Base-by-base conservation (phyloP, 31 red algal species). In the Odonthalia washingtoniensis region DNA sequence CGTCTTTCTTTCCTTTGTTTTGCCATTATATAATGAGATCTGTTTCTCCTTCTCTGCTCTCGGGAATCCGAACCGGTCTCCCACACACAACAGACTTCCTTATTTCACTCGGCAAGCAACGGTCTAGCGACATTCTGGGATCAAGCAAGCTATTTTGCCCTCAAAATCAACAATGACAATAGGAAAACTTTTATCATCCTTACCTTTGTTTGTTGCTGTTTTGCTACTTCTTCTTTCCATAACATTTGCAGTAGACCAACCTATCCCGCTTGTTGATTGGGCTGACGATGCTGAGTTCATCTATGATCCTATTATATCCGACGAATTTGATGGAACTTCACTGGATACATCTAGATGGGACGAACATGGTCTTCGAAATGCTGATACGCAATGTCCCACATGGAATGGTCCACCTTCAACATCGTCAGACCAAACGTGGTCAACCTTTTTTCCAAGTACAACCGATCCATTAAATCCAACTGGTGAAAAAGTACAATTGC, bases 401-500 rank as follows among this genome's bases (percentile, higher is more conserved):
- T 85, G 82, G 82, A 85, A 85, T 44, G 82, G 82, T 4, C 82
- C 82, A 1, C 69, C 82, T 12, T 72, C 65, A 39, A 70, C 3
- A 24, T 83, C 80, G 0, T 40, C 62, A 64, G 46, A 37, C 1
- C 21, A 49, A 63, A 6, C 28, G 9, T 85, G 42, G 43, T 57
- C 68, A 2, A 85, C 82, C 3, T 85, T 85, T 46, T 85, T 85
- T 46, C 45, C 82, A 32, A 74, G 67, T 6, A 63, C 70, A 28
- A 72, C 65, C 1, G 82, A 85, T 40, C 82, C 82, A 16, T 9
- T 21, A 6, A 28, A 38, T 17, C 0, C 17, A n/a, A 40, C 68
- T 2, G 67, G 67, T 30, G 63, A 83, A 26, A 72, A 41, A 1
- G 28, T 34, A 12, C 67, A 30, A 12, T 46, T 75, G 32, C 74